Percentiles rank a stretch among this genome's conserved stretches.
Conservation (phyloP, 2,329 filamentous ascomycete species). For the Ascochyta koolunga region DNA sequence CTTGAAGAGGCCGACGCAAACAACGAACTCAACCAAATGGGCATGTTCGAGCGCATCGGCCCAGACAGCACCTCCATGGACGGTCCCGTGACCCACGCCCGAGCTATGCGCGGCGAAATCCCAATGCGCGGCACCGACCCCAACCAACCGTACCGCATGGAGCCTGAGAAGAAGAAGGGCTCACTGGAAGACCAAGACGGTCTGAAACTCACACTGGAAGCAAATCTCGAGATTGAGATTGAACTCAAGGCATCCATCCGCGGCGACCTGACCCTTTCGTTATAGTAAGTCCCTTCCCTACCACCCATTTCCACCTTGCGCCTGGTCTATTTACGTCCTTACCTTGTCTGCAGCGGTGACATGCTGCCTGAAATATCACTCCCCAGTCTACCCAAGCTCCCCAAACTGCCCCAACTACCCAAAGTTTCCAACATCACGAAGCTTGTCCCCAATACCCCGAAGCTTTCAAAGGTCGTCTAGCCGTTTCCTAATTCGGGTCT, state of each 20-base stretch:
- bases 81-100: constrained; percentile 61
- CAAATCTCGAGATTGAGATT: constrained; percentile 83
- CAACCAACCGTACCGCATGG: constrained; percentile 54
- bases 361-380: constrained; percentile 13
- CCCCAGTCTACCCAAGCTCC: constrained; percentile 4
- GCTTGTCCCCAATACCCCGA: constrained; percentile 1
- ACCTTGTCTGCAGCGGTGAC: constrained; percentile 12
- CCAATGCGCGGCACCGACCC: constrained; percentile 60
- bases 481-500: constrained; percentile 19
- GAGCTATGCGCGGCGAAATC: constrained; percentile 61
- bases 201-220: constrained; percentile 72
- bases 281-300: constrained; percentile 66
- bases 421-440: constrained; percentile 4
- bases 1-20: constrained; percentile 60
- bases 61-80: constrained; percentile 63
- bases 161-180: constrained; percentile 50
- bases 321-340: constrained; percentile 2
- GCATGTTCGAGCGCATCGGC: constrained; percentile 62
- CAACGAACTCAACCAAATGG: constrained; percentile 54
- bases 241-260: constrained; percentile 85
- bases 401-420: constrained; percentile 8
- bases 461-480: constrained; percentile 14
- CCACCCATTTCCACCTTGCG: not conserved
- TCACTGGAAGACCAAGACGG: constrained; percentile 65
- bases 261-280: constrained; percentile 78